Percentiles rank a stretch among this genome's conserved stretches.
Conservation (phyloP, 345 rosid species). For the Aquilaria yunnanensis region DNA sequence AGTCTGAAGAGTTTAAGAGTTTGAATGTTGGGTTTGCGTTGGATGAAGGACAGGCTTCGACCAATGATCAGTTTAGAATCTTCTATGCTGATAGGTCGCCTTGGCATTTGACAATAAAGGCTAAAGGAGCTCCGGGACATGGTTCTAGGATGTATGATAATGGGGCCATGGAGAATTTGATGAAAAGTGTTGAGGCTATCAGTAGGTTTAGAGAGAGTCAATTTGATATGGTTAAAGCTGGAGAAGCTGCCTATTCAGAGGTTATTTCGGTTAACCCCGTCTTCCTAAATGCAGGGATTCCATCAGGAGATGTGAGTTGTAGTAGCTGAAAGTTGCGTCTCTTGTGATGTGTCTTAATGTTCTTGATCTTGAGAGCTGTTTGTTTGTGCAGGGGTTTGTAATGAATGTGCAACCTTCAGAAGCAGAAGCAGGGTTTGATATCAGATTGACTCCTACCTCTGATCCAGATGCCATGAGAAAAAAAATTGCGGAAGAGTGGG, state of each 20-base stretch:
- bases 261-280: slow-evolving; percentile 89
- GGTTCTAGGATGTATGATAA: slow-evolving; percentile 80
- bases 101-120: slow-evolving; percentile 49
- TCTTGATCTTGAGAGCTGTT: neutral
- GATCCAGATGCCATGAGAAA: slow-evolving; percentile 57
- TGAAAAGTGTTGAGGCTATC: slow-evolving; percentile 72
- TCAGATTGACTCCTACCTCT: slow-evolving; percentile 71
- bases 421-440: slow-evolving; percentile 87
- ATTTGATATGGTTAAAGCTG: slow-evolving; percentile 74
- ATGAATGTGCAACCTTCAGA: slow-evolving; percentile 96
- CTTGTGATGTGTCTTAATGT: neutral
- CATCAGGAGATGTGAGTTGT: slow-evolving; percentile 51
- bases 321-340: neutral
- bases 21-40: slow-evolving; percentile 71
- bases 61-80: slow-evolving; percentile 55
- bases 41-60: slow-evolving; percentile 89
- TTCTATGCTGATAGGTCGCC: slow-evolving; percentile 76
- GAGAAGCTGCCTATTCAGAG: slow-evolving; percentile 52
- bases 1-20: slow-evolving; percentile 50
- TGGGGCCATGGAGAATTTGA: slow-evolving; percentile 82
- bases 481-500: slow-evolving; percentile 85
- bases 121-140: slow-evolving; percentile 68
- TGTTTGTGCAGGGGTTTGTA: slow-evolving; percentile 56
- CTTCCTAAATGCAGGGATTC: slow-evolving; percentile 73
- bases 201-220: slow-evolving; percentile 63